phyloP scores from a whole-genome alignment of 176 grass and related monocot species.

The Melocanna baccifera region DNA sequence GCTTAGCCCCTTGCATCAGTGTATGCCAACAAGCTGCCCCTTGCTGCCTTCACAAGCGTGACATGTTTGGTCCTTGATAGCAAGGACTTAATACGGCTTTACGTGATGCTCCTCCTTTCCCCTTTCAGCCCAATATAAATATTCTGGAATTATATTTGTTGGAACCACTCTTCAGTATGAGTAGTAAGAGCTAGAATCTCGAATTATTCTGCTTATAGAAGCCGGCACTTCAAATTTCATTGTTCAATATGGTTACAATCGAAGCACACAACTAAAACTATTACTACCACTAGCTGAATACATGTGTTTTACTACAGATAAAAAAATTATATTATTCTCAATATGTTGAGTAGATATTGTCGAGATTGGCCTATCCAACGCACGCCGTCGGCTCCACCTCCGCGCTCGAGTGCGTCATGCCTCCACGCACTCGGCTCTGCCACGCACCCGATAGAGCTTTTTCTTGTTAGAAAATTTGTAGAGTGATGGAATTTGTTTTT shows the following conservation, averaged over 20 bases:
- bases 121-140: not conserved
- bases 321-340: too few species aligned
- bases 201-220: not conserved
- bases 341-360: too few species aligned
- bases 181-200: not conserved
- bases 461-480: too few species aligned
- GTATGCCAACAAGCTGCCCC: constrained; percentile 1
- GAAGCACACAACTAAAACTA: not conserved
- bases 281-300: too few species aligned
- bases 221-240: too few species aligned
- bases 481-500: too few species aligned
- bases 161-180: not conserved
- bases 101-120: not conserved
- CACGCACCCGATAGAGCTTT: too few species aligned
- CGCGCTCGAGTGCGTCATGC: too few species aligned
- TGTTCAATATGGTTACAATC: not conserved
- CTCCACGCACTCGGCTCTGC: too few species aligned
- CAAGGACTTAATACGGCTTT: not conserved
- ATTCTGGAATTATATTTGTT: not conserved
- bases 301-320: too few species aligned
- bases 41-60: not conserved
- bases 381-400: too few species aligned
- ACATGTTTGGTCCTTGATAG: constrained; percentile 12
- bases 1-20: not conserved
- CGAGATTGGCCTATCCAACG: too few species aligned